These are phyloP conservation scores for Phialemonium atrogriseum DNA, from an alignment of 2,329 filamentous ascomycete species.

Conservation along the genomic window DNA sequence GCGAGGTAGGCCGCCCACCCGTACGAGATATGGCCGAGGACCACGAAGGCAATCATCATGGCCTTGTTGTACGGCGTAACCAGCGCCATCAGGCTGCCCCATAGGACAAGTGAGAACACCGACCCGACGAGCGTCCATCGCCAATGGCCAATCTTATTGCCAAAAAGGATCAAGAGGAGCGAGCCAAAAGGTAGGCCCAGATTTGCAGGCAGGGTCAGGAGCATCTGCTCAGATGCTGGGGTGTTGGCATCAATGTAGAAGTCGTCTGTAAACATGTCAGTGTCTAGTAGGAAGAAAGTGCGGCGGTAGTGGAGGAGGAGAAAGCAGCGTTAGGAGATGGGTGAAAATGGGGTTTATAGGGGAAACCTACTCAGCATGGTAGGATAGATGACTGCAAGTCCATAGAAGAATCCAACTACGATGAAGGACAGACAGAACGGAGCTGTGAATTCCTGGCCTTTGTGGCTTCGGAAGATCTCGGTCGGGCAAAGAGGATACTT, in stretches of 20 bases:
- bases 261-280: no score
- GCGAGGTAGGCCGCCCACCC: slow-evolving; percentile 36
- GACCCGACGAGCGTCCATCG: slow-evolving; percentile 35
- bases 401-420: no score
- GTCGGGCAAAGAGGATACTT: background rate
- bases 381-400: no score
- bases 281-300: no score
- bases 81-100: slow-evolving; percentile 33
- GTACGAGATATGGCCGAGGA: slow-evolving; percentile 31
- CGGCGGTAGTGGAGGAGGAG: no score
- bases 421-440: no score
- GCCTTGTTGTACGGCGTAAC: slow-evolving; percentile 32
- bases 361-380: no score
- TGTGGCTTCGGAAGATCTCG: background rate
- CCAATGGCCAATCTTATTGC: slow-evolving; percentile 33
- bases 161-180: slow-evolving; percentile 29
- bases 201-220: slow-evolving; percentile 33
- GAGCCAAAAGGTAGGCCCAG: slow-evolving; percentile 35
- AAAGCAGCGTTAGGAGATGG: no score
- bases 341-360: no score
- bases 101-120: slow-evolving; percentile 35
- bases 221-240: slow-evolving; percentile 10
- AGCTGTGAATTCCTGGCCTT: no score
- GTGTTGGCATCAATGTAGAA: slow-evolving; percentile 28
- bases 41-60: slow-evolving; percentile 36